Conservation (phyloP, 2,329 filamentous ascomycete genomes). For the Sporothrix curviconia region DNA sequence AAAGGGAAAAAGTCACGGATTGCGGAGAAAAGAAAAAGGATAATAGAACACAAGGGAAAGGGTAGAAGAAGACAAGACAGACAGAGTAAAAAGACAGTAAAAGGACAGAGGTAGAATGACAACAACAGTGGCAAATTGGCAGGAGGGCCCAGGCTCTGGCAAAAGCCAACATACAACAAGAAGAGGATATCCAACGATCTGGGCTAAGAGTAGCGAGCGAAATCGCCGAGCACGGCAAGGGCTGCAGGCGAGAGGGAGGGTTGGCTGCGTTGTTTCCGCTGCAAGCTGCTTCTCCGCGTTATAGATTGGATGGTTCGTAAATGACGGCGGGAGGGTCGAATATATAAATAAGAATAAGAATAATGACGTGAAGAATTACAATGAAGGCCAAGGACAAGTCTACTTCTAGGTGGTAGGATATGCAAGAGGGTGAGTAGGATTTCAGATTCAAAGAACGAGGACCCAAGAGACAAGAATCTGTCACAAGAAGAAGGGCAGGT, state of each 20-base stretch:
- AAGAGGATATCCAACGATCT: not conserved
- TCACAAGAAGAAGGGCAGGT: not conserved
- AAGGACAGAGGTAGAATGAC: not conserved
- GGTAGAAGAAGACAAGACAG: not conserved
- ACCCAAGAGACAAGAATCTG: no score
- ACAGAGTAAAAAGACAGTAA: not conserved
- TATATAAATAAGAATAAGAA: no score
- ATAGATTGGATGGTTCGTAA: no score
- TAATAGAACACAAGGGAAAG: not conserved
- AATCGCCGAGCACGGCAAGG: constrained; percentile 10
- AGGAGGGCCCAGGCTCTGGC: not conserved
- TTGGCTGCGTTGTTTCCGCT: not conserved
- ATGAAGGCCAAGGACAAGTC: no score
- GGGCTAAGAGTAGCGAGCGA: constrained; percentile 6
- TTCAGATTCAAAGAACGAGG: no score
- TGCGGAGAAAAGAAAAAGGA: no score
- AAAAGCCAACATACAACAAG: not conserved
- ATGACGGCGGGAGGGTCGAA: no score
- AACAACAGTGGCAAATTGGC: no score
- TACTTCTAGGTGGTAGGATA: no score
- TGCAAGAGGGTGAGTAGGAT: no score
- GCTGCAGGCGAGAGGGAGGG: constrained; percentile 1
- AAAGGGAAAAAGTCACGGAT: not conserved
- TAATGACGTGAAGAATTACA: no score
- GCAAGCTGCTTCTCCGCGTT: no score